These are phyloP conservation scores for Leucogyrophana mollusca DNA, from an alignment of 768 basidiomycete species.

Conservation along the genomic window DNA sequence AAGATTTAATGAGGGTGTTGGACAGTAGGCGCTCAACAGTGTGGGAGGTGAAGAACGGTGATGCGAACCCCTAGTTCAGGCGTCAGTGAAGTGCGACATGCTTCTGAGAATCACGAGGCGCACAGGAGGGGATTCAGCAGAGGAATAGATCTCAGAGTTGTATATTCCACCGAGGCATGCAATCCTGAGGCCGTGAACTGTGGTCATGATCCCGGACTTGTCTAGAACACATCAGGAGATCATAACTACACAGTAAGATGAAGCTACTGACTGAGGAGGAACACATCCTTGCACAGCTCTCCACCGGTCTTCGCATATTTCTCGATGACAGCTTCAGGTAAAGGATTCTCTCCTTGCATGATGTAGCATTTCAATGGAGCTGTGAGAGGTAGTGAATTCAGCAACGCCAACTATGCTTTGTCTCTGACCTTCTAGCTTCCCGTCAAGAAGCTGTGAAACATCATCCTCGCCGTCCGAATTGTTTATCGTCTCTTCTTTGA, in stretches of 20 bases:
- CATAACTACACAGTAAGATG: not conserved
- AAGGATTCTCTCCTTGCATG: conserved; percentile 78
- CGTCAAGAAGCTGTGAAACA: conserved; percentile 60
- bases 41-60: conserved; percentile 70
- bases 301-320: conserved; percentile 76
- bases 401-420: not conserved
- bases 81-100: conserved; percentile 5
- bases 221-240: conserved; percentile 39
- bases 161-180: conserved; percentile 83
- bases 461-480: conserved; percentile 48
- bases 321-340: conserved; percentile 72
- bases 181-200: conserved; percentile 77
- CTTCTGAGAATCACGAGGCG: conserved; percentile 22
- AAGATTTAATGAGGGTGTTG: conserved; percentile 58
- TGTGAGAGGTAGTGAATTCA: conserved; percentile 31
- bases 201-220: conserved; percentile 80
- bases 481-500: conserved; percentile 29
- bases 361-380: conserved; percentile 91
- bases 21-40: conserved; percentile 72
- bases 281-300: conserved; percentile 79
- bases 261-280: conserved; percentile 70
- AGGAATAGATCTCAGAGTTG: conserved; percentile 55
- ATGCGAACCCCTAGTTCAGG: conserved; percentile 61
- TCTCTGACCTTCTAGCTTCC: conserved; percentile 60
- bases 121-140: conserved; percentile 65